Evolutionary conservation across 2,329 filamentous ascomycete genomes (phyloP).

Genomic region (Lachnum nothofagi): DNA sequence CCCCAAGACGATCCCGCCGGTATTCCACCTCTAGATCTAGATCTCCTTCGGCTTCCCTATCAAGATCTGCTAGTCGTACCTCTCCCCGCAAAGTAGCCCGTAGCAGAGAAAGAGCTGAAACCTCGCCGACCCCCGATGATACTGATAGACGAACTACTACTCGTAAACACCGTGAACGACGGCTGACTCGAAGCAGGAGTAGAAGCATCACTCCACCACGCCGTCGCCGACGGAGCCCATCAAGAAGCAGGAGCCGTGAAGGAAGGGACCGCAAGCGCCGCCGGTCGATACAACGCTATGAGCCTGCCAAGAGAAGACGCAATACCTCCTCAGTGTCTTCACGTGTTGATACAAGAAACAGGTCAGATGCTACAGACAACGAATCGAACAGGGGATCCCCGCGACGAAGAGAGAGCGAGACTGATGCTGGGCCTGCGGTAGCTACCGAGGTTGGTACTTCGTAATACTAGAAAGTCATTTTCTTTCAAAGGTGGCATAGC

Average conservation of each 20-base stretch:
- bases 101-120: constrained; percentile 17
- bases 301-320: constrained; percentile 40
- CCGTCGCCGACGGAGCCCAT: constrained; percentile 25
- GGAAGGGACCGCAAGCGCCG: constrained; percentile 30
- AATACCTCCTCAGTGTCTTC: constrained; percentile 48
- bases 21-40: constrained; percentile 30
- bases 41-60: constrained; percentile 27
- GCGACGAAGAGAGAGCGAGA: constrained; percentile 21
- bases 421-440: constrained; percentile 23
- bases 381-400: constrained; percentile 37
- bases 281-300: constrained; percentile 33
- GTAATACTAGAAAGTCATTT: constrained; percentile 23
- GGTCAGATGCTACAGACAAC: constrained; percentile 53
- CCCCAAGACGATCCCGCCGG: constrained; percentile 1
- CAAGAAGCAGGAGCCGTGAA: constrained; percentile 26
- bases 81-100: constrained; percentile 18
- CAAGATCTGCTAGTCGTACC: constrained; percentile 23
- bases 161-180: constrained; percentile 31
- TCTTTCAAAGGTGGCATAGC: constrained; percentile 14
- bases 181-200: constrained; percentile 33
- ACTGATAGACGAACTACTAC: constrained; percentile 13
- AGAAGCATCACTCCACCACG: constrained; percentile 31
- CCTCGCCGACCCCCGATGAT: constrained; percentile 23
- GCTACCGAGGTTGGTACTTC: constrained; percentile 40
- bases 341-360: constrained; percentile 44